Base-by-base conservation (phyloP, 2,329 filamentous ascomycete species). In the Macroventuria anomochaeta region DNA sequence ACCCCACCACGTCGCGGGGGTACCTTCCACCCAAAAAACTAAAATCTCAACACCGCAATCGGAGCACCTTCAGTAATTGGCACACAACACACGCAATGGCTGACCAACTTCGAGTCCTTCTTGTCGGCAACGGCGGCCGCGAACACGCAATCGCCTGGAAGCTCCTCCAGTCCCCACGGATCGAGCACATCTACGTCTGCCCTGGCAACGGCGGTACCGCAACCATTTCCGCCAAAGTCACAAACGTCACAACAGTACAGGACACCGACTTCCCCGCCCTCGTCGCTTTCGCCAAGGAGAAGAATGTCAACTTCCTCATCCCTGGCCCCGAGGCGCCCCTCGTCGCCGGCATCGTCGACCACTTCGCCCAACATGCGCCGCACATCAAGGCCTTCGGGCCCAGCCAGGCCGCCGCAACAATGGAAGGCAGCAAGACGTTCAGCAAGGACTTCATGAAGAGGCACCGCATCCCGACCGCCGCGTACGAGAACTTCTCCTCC, bases 371-470 rank as follows among this genome's bases (percentile, higher is more conserved):
- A 46, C 75, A 81, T 79, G 74, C 52, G 13, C 40, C 36, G n/a
- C 50, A 65, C 33, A 91, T 96, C 71, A 83, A 85, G 64, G 88
- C 86, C 75, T 97, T 97, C 70, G 95, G 93, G 2, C 95, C 95
- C 5, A 89, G 87, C 52, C 87, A 89, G 77, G 85, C 86, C 41
- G 93, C 95, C 18, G 93, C 95, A 15, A 84, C 85, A 37, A 91
- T 99, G 84, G 95, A 99, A 77, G 95, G 95, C 55, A 96, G 90
- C 79, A 99, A 99, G 81, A 90, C 93, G 10, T 97, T 96, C 75
- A 92, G 90, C 58, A 99, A 99, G 75, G 93, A 97, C 75, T 97
- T 97, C 72, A 99, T 97, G 95, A 88, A 89, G 76, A 87, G 88
- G 62, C 86, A 96, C 77, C 83, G 84, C 67, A 96, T 99, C 65